phyloP scores from a whole-genome alignment of 495 filamentous ascomycete genomes.

The Jackrogersella minutella region DNA sequence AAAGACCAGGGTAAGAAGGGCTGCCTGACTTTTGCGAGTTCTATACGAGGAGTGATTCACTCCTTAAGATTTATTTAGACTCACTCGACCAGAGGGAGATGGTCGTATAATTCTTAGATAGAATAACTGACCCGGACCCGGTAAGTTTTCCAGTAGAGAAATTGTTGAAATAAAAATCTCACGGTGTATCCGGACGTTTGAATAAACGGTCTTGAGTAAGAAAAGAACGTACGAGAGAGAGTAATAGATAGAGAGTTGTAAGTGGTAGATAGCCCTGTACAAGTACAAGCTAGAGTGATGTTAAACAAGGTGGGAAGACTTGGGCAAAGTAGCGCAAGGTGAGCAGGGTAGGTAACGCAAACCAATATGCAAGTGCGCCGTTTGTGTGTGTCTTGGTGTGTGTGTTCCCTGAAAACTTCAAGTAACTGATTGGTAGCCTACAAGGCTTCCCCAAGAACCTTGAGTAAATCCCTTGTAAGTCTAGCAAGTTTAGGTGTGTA shows the following conservation, averaged over 20 bases:
- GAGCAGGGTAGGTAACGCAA: constrained; percentile 23
- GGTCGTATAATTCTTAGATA: constrained; percentile 2
- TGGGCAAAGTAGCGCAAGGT: constrained; percentile 31
- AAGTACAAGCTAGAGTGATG: not conserved
- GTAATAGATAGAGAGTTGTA: not conserved
- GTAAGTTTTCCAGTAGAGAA: constrained; percentile 13
- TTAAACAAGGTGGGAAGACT: constrained; percentile 8
- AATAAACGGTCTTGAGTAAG: constrained; percentile 27
- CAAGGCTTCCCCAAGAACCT: constrained; percentile 21
- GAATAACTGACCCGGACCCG: constrained; percentile 18
- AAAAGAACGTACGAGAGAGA: too few species aligned
- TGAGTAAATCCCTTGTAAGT: constrained; percentile 20
- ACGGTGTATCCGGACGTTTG: constrained; percentile 18
- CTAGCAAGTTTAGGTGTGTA: not conserved
- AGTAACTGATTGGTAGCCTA: constrained; percentile 33
- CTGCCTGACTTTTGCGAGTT: constrained; percentile 9
- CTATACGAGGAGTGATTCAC: constrained; percentile 34
- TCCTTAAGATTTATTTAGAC: not conserved
- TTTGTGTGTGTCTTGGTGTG: too few species aligned
- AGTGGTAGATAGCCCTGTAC: not conserved
- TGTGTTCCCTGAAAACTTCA: constrained; percentile 24
- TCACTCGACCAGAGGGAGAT: constrained; percentile 2
- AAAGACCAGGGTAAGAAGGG: constrained; percentile 24
- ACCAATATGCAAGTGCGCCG: constrained; percentile 39
- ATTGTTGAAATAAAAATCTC: constrained; percentile 16